Percentiles rank a stretch among this genome's conserved stretches.
Conservation (phyloP, 2,329 filamentous ascomycete genomes). For the Periconia macrospinosa region DNA sequence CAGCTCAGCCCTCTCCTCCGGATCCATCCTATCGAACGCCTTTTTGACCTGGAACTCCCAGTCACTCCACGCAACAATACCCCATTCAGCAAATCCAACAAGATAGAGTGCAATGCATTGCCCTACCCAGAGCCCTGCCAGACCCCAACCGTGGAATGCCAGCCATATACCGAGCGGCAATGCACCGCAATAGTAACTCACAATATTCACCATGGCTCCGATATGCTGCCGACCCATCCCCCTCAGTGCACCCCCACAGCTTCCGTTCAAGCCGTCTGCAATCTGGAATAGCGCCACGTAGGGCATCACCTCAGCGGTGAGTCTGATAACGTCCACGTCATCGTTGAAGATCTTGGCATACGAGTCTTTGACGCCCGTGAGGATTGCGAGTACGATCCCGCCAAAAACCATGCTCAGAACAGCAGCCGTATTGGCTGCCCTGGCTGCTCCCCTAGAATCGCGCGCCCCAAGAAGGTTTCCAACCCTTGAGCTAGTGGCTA, state of each 20-base stretch:
- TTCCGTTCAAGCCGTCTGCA: conserved; percentile 82
- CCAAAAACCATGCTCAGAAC: conserved; percentile 72
- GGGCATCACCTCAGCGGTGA: conserved; percentile 79
- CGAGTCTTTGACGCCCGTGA: conserved; percentile 71
- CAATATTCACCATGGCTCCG: conserved; percentile 77
- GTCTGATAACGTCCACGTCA: conserved; percentile 68
- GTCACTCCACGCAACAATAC: conserved; percentile 73
- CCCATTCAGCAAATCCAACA: conserved; percentile 77
- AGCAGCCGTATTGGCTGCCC: conserved; percentile 75
- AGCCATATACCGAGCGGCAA: conserved; percentile 81
- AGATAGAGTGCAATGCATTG: conserved; percentile 74
- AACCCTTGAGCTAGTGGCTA: conserved; percentile 75
- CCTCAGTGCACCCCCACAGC: conserved; percentile 76
- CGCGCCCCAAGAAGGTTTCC: conserved; percentile 78
- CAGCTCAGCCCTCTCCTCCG: conserved; percentile 46
- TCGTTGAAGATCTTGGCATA: conserved; percentile 83
- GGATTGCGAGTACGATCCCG: conserved; percentile 63
- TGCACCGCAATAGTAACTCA: conserved; percentile 83
- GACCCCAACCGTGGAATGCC: conserved; percentile 83
- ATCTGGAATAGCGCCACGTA: conserved; percentile 90
- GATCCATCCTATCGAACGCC: conserved; percentile 71
- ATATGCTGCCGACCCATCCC: conserved; percentile 88
- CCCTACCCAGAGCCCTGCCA: conserved; percentile 79
- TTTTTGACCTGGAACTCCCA: conserved; percentile 75
- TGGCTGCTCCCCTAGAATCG: conserved; percentile 65